Conservation (phyloP, 345 rosid species). For the Gossypium rotundifolium region DNA sequence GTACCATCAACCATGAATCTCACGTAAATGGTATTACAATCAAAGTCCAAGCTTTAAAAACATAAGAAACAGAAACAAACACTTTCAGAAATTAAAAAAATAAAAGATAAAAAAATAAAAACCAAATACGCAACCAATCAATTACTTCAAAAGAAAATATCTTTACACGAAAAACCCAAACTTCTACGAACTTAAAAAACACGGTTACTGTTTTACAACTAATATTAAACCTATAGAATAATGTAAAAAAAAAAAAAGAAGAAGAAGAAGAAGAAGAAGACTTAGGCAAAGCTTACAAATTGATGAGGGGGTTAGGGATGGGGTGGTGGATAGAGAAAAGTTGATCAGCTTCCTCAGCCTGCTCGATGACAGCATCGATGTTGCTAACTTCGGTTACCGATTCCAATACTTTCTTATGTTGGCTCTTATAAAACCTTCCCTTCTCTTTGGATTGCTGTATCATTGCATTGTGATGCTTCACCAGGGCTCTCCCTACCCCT, state of each 20-base stretch:
- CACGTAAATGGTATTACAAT: neutral
- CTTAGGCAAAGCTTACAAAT: slow-evolving; percentile 32
- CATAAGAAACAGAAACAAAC: neutral
- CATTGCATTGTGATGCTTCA: slow-evolving; percentile 91
- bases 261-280: neutral
- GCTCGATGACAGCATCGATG: slow-evolving; percentile 76
- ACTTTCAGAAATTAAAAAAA: neutral
- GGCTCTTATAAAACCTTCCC: slow-evolving; percentile 48
- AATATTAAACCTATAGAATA: neutral
- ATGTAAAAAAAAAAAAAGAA: neutral
- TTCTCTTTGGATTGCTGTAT: slow-evolving; percentile 75
- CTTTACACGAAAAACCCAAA: neutral
- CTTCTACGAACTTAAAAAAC: neutral
- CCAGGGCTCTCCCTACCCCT: slow-evolving; percentile 66
- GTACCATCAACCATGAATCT: neutral
- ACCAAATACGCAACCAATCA: neutral
- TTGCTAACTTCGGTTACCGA: slow-evolving; percentile 75
- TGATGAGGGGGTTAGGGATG: slow-evolving; percentile 44
- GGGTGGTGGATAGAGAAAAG: slow-evolving; percentile 34
- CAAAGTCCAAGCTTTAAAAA: neutral
- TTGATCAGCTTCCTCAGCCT: slow-evolving; percentile 62
- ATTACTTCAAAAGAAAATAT: neutral
- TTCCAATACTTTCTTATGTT: slow-evolving; percentile 67
- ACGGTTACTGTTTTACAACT: neutral
- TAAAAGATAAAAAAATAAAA: neutral